phyloP scores from a whole-genome alignment of 2,329 filamentous ascomycete genomes.

The Aspergillus fructus region DNA sequence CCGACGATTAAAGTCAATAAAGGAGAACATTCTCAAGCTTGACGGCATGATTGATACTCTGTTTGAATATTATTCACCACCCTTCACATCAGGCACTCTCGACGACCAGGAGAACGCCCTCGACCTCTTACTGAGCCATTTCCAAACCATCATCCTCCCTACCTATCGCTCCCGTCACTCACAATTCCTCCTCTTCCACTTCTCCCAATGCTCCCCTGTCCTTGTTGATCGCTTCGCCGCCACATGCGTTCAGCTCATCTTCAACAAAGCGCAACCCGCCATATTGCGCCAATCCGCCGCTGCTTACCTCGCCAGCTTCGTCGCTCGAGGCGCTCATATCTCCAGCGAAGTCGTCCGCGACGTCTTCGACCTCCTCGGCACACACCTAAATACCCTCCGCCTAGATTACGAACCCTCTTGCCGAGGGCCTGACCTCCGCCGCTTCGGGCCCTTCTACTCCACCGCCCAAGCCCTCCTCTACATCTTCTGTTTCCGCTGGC shows the following conservation, averaged over 20 bases:
- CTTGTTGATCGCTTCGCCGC: conserved; percentile 82
- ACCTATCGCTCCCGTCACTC: conserved; percentile 90
- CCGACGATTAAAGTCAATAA: conserved; percentile 65
- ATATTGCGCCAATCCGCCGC: conserved; percentile 80
- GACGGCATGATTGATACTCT: conserved; percentile 85
- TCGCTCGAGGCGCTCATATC: conserved; percentile 83
- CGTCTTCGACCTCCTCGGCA: conserved; percentile 76
- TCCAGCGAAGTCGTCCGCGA: conserved; percentile 73
- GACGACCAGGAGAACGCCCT: conserved; percentile 71
- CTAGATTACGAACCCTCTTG: conserved; percentile 69
- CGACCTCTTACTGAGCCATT: conserved; percentile 78
- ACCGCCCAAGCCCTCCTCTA: conserved; percentile 87
- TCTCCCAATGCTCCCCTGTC: conserved; percentile 75
- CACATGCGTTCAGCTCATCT: conserved; percentile 70
- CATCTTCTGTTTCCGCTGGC: conserved; percentile 98
- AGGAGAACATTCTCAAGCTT: conserved; percentile 84
- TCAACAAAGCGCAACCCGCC: conserved; percentile 67
- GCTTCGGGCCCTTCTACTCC: conserved; percentile 82
- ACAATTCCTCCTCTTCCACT: conserved; percentile 95
- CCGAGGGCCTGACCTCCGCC: conserved; percentile 78
- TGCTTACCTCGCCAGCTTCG: conserved; percentile 91
- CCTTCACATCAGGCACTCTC: conserved; percentile 68
- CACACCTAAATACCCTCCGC: conserved; percentile 75
- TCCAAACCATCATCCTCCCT: conserved; percentile 82
- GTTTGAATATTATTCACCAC: conserved; percentile 76